phyloP scores from a whole-genome alignment of 2,329 filamentous ascomycete species.

The Emmonsia crescens region DNA sequence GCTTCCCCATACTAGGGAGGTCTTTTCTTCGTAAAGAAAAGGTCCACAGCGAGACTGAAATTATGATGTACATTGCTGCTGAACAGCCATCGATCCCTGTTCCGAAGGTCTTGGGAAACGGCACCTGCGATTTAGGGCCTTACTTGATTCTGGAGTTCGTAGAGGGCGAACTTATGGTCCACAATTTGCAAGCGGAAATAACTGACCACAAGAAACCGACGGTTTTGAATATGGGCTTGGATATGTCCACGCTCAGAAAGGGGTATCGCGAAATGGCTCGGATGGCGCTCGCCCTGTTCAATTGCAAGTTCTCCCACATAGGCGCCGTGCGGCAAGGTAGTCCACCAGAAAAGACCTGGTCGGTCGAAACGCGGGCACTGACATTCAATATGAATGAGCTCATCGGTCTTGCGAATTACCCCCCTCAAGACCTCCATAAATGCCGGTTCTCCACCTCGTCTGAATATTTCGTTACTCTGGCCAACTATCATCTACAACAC shows the following conservation, averaged over 20 bases:
- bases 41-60: conserved; percentile 8
- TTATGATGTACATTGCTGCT: conserved; percentile 15
- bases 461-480: conserved; percentile 8
- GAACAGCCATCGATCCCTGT: conserved; percentile 19
- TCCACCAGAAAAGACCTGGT: not conserved
- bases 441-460: not conserved
- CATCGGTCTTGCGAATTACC: conserved; percentile 7
- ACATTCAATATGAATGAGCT: conserved; percentile 13
- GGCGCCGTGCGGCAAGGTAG: conserved; percentile 7
- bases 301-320: conserved; percentile 12
- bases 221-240: conserved; percentile 9
- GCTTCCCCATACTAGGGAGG: conserved; percentile 12
- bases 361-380: conserved; percentile 6
- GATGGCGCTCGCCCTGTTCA: conserved; percentile 11
- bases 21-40: conserved; percentile 12
- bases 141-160: conserved; percentile 21
- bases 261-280: conserved; percentile 15
- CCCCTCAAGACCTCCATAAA: conserved; percentile 2
- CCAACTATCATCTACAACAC: conserved; percentile 13
- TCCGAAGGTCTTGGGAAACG: conserved; percentile 15
- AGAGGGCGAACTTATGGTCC: conserved; percentile 17
- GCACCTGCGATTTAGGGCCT: conserved; percentile 15
- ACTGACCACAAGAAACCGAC: conserved; percentile 3
- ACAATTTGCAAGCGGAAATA: conserved; percentile 16
- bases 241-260: conserved; percentile 5